Evolutionary conservation across 1,284 basidiomycete species (phyloP).

Genomic region (Mixia osmundae): DNA sequence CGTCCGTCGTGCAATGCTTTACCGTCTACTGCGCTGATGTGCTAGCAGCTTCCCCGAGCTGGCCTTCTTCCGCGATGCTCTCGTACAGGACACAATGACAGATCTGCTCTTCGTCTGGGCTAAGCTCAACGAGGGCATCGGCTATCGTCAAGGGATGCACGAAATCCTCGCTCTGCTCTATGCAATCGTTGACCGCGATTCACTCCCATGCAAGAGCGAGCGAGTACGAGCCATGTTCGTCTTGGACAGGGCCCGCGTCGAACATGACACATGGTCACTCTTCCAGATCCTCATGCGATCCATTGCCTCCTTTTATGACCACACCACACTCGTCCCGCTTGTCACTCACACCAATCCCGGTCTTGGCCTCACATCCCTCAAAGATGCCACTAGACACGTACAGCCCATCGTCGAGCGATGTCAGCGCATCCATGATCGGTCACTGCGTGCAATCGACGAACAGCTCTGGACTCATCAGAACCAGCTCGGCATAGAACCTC

Average conservation of each 20-base stretch:
- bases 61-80: constrained; percentile 49
- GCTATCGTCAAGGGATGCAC: constrained; percentile 90
- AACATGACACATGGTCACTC: constrained; percentile 60
- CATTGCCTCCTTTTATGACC: constrained; percentile 59
- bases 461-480: constrained; percentile 48
- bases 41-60: constrained; percentile 58
- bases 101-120: constrained; percentile 66
- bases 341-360: too few species aligned
- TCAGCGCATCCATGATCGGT: constrained; percentile 44
- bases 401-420: constrained; percentile 60
- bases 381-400: constrained; percentile 37
- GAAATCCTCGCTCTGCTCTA: constrained; percentile 69
- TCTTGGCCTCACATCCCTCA: too few species aligned
- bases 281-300: constrained; percentile 54
- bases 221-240: not conserved
- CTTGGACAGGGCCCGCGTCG: constrained; percentile 36
- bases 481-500: constrained; percentile 60
- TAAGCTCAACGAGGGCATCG: constrained; percentile 44
- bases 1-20: constrained; percentile 26
- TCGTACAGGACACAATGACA: constrained; percentile 52
- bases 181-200: constrained; percentile 58
- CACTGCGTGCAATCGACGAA: constrained; percentile 60
- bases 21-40: not conserved
- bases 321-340: constrained; percentile 18
- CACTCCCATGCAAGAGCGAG: constrained; percentile 24